A percentile compares a stretch with the other conserved stretches of the same genome.
phyloP scores from a whole-genome alignment of 176 grass and related monocot genomes.

The Zea luxurians region DNA sequence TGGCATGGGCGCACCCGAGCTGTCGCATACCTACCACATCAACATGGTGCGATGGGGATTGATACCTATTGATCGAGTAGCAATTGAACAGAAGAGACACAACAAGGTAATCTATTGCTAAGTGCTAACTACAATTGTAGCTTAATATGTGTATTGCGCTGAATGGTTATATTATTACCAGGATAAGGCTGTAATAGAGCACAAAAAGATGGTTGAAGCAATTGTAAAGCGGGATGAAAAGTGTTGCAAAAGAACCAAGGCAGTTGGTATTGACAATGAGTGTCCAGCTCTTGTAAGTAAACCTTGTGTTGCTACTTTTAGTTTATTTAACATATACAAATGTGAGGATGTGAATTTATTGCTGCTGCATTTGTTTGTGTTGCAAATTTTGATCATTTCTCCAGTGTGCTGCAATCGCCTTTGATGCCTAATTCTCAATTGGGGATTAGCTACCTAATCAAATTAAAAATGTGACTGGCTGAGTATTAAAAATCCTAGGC shows the following conservation, averaged over 20 bases:
- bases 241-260: conserved; percentile 70
- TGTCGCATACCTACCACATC: too few relatives aligned
- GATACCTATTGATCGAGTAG: conserved; percentile 50
- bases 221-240: conserved; percentile 81
- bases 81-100: conserved; percentile 57
- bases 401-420: too few relatives aligned
- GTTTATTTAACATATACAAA: conserved; percentile 11
- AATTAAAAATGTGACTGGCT: too few relatives aligned
- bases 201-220: conserved; percentile 65
- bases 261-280: conserved; percentile 76
- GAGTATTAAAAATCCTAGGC: too few relatives aligned
- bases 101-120: conserved; percentile 62
- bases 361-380: too few relatives aligned
- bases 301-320: background rate
- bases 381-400: too few relatives aligned
- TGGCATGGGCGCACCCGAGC: too few relatives aligned
- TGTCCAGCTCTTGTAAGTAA: conserved; percentile 83
- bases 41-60: conserved; percentile 37
- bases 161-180: conserved; percentile 31
- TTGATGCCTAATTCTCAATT: too few relatives aligned
- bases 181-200: conserved; percentile 71
- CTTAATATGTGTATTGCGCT: background rate
- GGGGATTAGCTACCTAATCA: too few relatives aligned
- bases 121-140: conserved; percentile 26
- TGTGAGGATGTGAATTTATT: background rate